Conservation (phyloP, 495 filamentous ascomycete genomes). For the Achaetomiella virescens region DNA sequence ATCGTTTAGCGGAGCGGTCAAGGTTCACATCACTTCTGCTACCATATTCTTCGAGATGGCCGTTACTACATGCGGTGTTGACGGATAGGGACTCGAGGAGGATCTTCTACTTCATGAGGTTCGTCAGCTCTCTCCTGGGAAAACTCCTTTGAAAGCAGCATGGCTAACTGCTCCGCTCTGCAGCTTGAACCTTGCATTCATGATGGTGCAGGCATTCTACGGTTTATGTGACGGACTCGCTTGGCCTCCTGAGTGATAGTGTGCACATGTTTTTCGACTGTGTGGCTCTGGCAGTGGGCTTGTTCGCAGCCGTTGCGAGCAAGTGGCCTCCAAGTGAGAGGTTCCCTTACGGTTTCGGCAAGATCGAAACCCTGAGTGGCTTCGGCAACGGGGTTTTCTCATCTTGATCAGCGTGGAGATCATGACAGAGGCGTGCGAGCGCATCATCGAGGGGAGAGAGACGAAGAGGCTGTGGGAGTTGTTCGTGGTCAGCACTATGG, state of each 20-base stretch:
- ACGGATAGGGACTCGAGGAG: conserved; percentile 88
- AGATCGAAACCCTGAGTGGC: conserved; percentile 91
- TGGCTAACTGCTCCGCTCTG: conserved; percentile 13
- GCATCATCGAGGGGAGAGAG: conserved; percentile 71
- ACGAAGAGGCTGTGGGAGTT: conserved; percentile 82
- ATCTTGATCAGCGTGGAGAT: conserved; percentile 97
- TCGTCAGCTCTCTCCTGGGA: neutral
- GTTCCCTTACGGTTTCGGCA: conserved; percentile 94
- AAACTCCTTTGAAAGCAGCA: neutral
- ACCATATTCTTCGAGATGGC: conserved; percentile 57
- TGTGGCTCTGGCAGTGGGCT: conserved; percentile 80
- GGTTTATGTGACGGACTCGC: conserved; percentile 85
- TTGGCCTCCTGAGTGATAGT: conserved; percentile 91
- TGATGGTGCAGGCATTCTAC: conserved; percentile 91
- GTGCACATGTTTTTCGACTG: conserved; percentile 99
- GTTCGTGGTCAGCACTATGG: conserved; percentile 76
- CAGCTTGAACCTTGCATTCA: conserved; percentile 91
- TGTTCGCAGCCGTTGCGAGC: conserved; percentile 93
- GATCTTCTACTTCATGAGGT: conserved; percentile 89
- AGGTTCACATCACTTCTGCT: conserved; percentile 61
- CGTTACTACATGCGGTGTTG: conserved; percentile 76
- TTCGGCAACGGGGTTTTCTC: conserved; percentile 97
- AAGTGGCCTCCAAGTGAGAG: conserved; percentile 87
- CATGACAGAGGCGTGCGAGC: conserved; percentile 86
- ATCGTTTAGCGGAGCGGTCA: conserved; percentile 40